These are phyloP conservation scores for Chaetomium strumarium DNA, from an alignment of 2,329 filamentous ascomycete species.

Conservation along the genomic window DNA sequence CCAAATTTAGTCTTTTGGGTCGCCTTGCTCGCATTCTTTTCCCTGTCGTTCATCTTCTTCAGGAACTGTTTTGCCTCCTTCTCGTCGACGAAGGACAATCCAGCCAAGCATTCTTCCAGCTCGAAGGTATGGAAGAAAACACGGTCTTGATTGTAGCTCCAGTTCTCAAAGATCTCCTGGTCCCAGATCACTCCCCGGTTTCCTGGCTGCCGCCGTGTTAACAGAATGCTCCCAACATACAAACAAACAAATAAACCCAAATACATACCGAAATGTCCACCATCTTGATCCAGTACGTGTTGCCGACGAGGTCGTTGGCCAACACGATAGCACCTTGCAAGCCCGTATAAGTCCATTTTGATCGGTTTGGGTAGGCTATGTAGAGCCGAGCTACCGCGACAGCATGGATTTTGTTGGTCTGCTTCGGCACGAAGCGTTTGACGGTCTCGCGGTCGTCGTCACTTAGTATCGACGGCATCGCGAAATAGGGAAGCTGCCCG, in stretches of 20 bases:
- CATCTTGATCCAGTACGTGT: conserved; percentile 96
- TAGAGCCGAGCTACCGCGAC: conserved; percentile 92
- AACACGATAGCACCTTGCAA: conserved; percentile 88
- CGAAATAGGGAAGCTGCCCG: conserved; percentile 1
- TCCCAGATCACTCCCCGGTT: conserved; percentile 90
- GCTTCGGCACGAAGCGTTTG: conserved; percentile 88
- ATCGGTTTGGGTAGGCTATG: conserved; percentile 78
- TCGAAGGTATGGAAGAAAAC: conserved; percentile 98
- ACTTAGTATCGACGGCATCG: conserved; percentile 64
- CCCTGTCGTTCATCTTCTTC: conserved; percentile 94
- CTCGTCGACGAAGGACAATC: conserved; percentile 88
- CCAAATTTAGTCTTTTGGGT: conserved; percentile 75
- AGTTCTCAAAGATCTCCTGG: conserved; percentile 94
- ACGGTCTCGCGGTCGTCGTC: conserved; percentile 96
- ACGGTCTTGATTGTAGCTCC: conserved; percentile 92
- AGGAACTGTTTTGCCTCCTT: conserved; percentile 96
- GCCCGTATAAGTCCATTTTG: conserved; percentile 90
- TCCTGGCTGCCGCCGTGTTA: conserved; percentile 49
- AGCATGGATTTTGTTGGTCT: conserved; percentile 94
- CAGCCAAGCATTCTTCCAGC: conserved; percentile 84
- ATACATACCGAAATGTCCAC: conserved; percentile 84
- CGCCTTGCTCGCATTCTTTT: conserved; percentile 90
- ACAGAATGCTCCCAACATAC: conserved; percentile 1
- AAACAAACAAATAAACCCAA: background rate
- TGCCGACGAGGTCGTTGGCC: conserved; percentile 87